phyloP scores from a whole-genome alignment of 2,329 filamentous ascomycete genomes.

The Diplodia sapinea region DNA sequence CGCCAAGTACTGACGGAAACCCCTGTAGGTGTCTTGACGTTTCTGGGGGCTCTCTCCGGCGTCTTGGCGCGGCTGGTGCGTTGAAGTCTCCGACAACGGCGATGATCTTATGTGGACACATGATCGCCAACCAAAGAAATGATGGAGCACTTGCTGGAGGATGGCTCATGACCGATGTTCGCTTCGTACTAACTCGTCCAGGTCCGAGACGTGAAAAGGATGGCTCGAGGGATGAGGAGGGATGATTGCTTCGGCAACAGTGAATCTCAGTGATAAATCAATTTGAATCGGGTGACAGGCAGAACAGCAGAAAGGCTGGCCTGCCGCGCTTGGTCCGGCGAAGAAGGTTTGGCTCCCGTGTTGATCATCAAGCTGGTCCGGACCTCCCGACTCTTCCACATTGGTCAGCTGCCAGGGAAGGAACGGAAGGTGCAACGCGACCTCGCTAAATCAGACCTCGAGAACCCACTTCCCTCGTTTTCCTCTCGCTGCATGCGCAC shows the following conservation, averaged over 20 bases:
- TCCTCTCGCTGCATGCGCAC: not conserved
- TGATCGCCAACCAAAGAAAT: not conserved
- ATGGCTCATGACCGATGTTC: not conserved
- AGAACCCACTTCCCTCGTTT: not conserved
- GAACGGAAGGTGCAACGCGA: not conserved
- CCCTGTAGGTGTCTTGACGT: not conserved
- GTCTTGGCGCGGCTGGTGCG: not conserved
- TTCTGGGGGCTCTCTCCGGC: not conserved
- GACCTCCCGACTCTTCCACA: not conserved
- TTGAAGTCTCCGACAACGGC: not conserved
- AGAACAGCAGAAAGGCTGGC: not conserved
- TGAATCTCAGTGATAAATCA: not conserved
- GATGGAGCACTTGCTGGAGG: not conserved
- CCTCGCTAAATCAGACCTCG: slow-evolving; percentile 8
- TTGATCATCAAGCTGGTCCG: not conserved
- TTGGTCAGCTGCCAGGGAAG: not conserved
- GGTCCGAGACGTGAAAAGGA: not conserved
- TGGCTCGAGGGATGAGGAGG: not conserved
- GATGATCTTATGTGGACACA: not conserved
- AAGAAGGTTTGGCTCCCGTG: not conserved
- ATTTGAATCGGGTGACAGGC: not conserved
- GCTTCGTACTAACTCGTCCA: not conserved
- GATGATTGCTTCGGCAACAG: not conserved
- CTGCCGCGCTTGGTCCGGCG: not conserved
- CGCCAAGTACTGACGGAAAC: not conserved